These are phyloP conservation scores for Globisporangium acanthophoron DNA, from an alignment of 352 stramenopile genomes.

Conservation along the genomic window DNA sequence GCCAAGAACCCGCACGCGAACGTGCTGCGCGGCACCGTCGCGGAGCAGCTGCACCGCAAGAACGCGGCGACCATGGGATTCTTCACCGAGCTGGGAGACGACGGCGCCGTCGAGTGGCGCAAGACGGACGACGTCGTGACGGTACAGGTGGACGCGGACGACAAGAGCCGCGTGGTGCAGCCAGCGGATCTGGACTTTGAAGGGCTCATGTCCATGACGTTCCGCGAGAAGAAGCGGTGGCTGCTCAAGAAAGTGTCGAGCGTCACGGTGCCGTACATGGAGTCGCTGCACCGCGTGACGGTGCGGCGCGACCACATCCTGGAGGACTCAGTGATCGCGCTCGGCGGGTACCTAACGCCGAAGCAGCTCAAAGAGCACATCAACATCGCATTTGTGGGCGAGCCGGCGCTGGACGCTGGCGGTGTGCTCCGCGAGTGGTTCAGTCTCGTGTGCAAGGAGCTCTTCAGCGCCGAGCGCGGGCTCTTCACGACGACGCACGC, in stretches of 20 bases:
- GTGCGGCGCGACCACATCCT: conserved; percentile 53
- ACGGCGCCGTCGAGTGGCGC: conserved; percentile 35
- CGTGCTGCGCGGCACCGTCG: conserved; percentile 36
- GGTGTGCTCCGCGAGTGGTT: conserved; percentile 84
- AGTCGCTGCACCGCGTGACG: conserved; percentile 54
- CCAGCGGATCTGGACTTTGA: conserved; percentile 44
- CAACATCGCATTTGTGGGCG: conserved; percentile 68
- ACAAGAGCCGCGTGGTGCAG: conserved; percentile 17
- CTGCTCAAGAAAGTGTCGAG: conserved; percentile 63
- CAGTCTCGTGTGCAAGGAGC: conserved; percentile 57
- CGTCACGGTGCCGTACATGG: conserved; percentile 51
- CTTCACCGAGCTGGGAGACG: conserved; percentile 49
- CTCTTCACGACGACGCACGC: conserved; percentile 72
- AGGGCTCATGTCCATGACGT: conserved; percentile 61
- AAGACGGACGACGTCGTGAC: conserved; percentile 42
- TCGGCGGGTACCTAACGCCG: conserved; percentile 26
- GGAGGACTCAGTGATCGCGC: conserved; percentile 54
- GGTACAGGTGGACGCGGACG: conserved; percentile 34
- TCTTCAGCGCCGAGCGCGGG: conserved; percentile 65
- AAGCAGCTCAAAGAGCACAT: conserved; percentile 51
- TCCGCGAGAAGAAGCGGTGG: conserved; percentile 71
- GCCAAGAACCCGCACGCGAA: conserved; percentile 41
- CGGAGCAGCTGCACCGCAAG: conserved; percentile 69
- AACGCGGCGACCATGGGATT: conserved; percentile 68
- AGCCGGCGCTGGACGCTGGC: conserved; percentile 70